Conservation (phyloP, 2,329 filamentous ascomycete species). For the Fusarium aywerte region DNA sequence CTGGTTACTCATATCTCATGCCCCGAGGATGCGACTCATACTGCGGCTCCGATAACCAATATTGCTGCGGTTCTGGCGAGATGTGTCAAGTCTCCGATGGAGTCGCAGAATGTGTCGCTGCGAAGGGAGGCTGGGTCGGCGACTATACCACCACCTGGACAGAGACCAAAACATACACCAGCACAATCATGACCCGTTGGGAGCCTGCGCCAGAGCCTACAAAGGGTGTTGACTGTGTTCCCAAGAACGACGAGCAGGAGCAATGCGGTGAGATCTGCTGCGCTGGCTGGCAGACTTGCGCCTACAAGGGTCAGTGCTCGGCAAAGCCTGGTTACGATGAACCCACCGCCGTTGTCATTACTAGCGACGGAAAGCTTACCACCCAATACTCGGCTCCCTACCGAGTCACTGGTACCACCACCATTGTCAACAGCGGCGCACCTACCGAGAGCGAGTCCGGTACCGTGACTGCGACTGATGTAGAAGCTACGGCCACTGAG, state of each 20-base stretch:
- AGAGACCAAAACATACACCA: constrained; percentile 68
- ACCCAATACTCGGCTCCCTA: constrained; percentile 64
- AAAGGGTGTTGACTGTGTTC: constrained; percentile 61
- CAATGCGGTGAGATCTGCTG: constrained; percentile 78
- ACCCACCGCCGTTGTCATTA: constrained; percentile 57
- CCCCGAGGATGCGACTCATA: constrained; percentile 61
- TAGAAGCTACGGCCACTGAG: constrained; percentile 62
- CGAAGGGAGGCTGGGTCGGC: constrained; percentile 48
- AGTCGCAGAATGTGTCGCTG: constrained; percentile 61
- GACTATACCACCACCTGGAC: constrained; percentile 70
- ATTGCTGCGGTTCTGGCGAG: constrained; percentile 63
- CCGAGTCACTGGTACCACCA: constrained; percentile 66
- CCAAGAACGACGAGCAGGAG: constrained; percentile 63
- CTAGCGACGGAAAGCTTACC: constrained; percentile 60
- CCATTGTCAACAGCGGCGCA: constrained; percentile 63
- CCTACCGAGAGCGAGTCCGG: constrained; percentile 61
- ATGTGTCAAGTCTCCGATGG: constrained; percentile 63
- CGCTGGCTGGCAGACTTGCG: constrained; percentile 75
- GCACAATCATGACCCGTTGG: constrained; percentile 64
- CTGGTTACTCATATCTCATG: constrained; percentile 63
- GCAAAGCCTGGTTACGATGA: constrained; percentile 61
- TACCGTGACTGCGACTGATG: constrained; percentile 62
- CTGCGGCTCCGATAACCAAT: constrained; percentile 66
- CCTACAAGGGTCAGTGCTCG: constrained; percentile 66
- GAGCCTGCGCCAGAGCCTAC: constrained; percentile 58